Evolutionary conservation across 208 protist species (phyloP), one percentile per base, ranked within the genome.

Genomic region (Crithidia expoeki): DNA sequence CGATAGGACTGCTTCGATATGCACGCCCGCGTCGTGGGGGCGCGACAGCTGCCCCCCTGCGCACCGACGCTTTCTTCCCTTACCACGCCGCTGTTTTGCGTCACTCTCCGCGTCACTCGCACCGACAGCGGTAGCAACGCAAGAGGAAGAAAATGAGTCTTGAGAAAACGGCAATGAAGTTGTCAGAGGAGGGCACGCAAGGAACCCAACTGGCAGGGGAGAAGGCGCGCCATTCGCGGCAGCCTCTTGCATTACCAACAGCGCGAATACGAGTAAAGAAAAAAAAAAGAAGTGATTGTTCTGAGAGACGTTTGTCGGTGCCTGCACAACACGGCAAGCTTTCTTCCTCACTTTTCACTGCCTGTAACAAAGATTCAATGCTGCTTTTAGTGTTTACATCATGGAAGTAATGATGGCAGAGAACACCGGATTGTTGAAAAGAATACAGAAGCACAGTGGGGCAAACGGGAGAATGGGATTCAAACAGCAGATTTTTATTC

Each of bases 201-300:
- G 9, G 11, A 34, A 60, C 9, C 19, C 33, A 28, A n/a, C 17
- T 33, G 27, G 34, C 30, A 27, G 33, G 33, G 52, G n/a, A 25
- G 55, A 28, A 14, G 33, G 32, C 33, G 55, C 30, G 12, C 14
- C 57, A 49, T 33, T 12, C 1, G 57, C 3, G n/a, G 25, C 23
- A 28, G 21, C 21, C 21, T n/a, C 38, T 19, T 46, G 57, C 36
- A 62, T 62, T 46, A 62, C 38, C n/a, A n/a, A n/a, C n/a, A n/a
- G n/a, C n/a, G n/a, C n/a, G n/a, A n/a, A n/a, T n/a, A n/a, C n/a
- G n/a, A n/a, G n/a, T 17, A 49, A 14, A 49, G 16, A 49, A 19
- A 28, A 53, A 53, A 30, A 11, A 53, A 53, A 53, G 23, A 42
- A 42, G 33, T 42, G 28, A 36, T 9, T 56, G 51, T n/a, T n/a